Evolutionary conservation across 192 early-diverging fungal genomes (phyloP), one percentile per base, ranked within the genome.

Genomic region (Phlyctochytrium arcticum): DNA sequence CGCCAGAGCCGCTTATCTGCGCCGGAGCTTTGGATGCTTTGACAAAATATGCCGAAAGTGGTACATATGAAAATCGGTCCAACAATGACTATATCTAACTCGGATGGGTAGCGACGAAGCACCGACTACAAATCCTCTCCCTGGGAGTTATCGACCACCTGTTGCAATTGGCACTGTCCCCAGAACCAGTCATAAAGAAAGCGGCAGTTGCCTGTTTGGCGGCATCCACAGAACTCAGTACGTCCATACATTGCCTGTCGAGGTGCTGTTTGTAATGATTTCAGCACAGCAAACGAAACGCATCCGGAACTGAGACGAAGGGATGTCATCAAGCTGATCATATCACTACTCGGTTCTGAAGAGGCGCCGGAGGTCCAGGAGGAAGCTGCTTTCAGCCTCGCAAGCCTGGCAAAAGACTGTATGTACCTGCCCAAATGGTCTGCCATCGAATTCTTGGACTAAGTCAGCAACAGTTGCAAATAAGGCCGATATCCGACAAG

Each of bases 361-460:
- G 75, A 84, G 62, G 44, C 64, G 4, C 69, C 72, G 2, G 82
- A 84, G 61, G 75, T 82, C 17, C 75, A 75, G 48, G 82, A 84
- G 44, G 82, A 84, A 42, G 82, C 82, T 5, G 79, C 82, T 5
- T 78, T 81, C 56, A 67, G 70, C 3, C 50, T 84, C 4, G 70
- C 79, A 2, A 84, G 77, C 59, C 53, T 80, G 9, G 74, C 82
- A 12, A 68, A 71, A 55, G 82, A 84, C 55, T 84, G 81, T 83
- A 64, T 44, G 39, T 44, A 44, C 0, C 15, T 2, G 0, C 21
- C 12, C 15, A 44, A 19, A n/a, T 44, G 39, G 21, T n/a, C 39
- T 44, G 21, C 21, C 21, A 2, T n/a, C 21, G 12, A n/a, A 44
- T 44, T n/a, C 39, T 44, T 44, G 12, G 21, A 19, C 39, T 44